phyloP scores from a whole-genome alignment of 1,284 basidiomycete species.

The Hypsizygus ulmarius region DNA sequence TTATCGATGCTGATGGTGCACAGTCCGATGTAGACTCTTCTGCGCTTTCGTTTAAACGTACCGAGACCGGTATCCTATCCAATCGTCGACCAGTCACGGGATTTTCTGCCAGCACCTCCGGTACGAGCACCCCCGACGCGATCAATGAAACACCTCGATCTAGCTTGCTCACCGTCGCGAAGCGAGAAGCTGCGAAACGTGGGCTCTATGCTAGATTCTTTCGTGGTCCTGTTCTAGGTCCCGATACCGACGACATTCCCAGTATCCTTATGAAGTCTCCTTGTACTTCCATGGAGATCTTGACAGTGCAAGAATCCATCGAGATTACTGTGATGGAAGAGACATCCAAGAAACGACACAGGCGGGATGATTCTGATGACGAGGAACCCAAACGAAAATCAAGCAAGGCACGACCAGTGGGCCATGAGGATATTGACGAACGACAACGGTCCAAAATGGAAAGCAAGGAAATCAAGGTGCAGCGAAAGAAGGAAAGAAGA shows the following conservation, averaged over 20 bases:
- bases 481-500: slow-evolving; percentile 7
- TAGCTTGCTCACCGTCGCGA: slow-evolving; percentile 63
- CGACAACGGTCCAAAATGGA: slow-evolving; percentile 8
- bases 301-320: neutral
- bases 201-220: slow-evolving; percentile 81
- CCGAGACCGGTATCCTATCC: slow-evolving; percentile 75
- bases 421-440: neutral
- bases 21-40: slow-evolving; percentile 15
- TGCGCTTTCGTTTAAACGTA: slow-evolving; percentile 46
- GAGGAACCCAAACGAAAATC: neutral
- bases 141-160: slow-evolving; percentile 35
- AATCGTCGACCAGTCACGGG: slow-evolving; percentile 59
- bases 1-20: slow-evolving; percentile 19
- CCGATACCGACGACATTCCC: slow-evolving; percentile 32
- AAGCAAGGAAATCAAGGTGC: slow-evolving; percentile 7
- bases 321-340: slow-evolving; percentile 18
- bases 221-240: slow-evolving; percentile 64
- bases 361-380: slow-evolving; percentile 14
- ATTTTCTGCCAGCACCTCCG: slow-evolving; percentile 46
- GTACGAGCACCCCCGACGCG: slow-evolving; percentile 43
- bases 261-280: neutral
- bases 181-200: slow-evolving; percentile 73
- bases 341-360: slow-evolving; percentile 20
- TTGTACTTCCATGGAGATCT: neutral
- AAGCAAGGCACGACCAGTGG: slow-evolving; percentile 13